These are phyloP conservation scores for Fistulifera pelliculosa DNA, from an alignment of 108 stramenopile species.

Conservation along the genomic window DNA sequence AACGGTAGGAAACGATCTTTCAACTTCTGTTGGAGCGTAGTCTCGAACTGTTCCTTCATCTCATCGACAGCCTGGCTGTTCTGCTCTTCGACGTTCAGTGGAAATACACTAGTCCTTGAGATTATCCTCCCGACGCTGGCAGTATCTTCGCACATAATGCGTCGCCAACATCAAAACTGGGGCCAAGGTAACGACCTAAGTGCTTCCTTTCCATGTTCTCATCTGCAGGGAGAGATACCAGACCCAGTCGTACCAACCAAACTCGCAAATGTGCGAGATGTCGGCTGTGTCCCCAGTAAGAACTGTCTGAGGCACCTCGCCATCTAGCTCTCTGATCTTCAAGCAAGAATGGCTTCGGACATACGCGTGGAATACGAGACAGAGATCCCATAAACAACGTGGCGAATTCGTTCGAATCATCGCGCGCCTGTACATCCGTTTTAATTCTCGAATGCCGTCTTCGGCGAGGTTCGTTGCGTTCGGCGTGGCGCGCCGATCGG, in stretches of 20 bases:
- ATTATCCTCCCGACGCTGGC: constrained; percentile 13
- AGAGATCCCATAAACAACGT: constrained; percentile 15
- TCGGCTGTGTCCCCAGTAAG: constrained; percentile 29
- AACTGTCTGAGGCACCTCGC: constrained; percentile 15
- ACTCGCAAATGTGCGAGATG: constrained; percentile 25
- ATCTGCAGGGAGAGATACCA: constrained; percentile 1
- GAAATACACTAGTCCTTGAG: constrained; percentile 1
- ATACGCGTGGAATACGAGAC: constrained; percentile 11
- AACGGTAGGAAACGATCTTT: background rate
- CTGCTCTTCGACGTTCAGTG: constrained; percentile 5
- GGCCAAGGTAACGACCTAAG: constrained; percentile 24
- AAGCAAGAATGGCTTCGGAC: constrained; percentile 19
- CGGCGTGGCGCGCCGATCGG: constrained; percentile 17
- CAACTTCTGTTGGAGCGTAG: background rate
- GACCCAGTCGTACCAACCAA: constrained; percentile 32
- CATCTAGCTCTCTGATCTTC: constrained; percentile 11
- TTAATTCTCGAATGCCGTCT: constrained; percentile 17
- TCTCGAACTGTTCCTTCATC: background rate
- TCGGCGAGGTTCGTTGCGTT: constrained; percentile 24
- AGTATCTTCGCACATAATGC: constrained; percentile 14
- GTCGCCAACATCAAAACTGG: constrained; percentile 7
- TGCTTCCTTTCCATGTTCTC: background rate
- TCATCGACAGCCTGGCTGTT: background rate
- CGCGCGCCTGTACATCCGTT: constrained; percentile 9
- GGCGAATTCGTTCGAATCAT: constrained; percentile 9